Base-by-base conservation (phyloP, 2,329 filamentous ascomycete genomes). In the Beauveria brongniartii region DNA sequence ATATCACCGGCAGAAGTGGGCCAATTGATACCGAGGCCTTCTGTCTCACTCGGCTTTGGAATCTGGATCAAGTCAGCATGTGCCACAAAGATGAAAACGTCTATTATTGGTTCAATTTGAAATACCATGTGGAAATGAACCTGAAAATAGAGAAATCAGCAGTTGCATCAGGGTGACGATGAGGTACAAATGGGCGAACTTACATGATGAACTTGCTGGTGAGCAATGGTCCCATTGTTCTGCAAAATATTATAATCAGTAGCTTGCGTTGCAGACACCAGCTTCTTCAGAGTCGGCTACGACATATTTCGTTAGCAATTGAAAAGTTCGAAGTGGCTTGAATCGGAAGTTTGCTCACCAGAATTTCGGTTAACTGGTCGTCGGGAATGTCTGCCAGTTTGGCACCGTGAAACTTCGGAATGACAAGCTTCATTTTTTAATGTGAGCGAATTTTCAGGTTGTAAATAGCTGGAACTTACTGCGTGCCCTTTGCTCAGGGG, bases 321-420 rank as follows among this genome's bases (percentile, higher is more conserved):
- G 14, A 28, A 18, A n/a, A 14, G 2, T 16, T 20, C 7, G 6
- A 28, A 34, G 4, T 34, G 10, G 5, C 7, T 55, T 26, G 18
- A 10, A 18, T 43, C 40, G 37, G 9, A 61, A 24, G 26, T 7
- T 20, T 55, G 66, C 82, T 65, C 78, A 90, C 88, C 74, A 99
- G 77, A 63, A 99, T 82, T 75, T 97, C 94, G 56, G 77, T 72
- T 61, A 99, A 82, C 66, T 90, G 80, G 59, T 96, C 91, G 73
- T 97, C 94, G 20, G 94, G 93, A 63, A 99, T 93, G 73, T 97
- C 93, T 64, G 85, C 83, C 28, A 99, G 84, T 77, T 97, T 97
- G 64, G 82, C 89, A 72, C 93, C 94, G 77, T 99, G 94, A 77
- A 85, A 83, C 78, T 99, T 99, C 65, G 94, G 94, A 67, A 99